Base-by-base conservation (phyloP, 1,284 basidiomycete species). In the Xerocomus nothofagi region DNA sequence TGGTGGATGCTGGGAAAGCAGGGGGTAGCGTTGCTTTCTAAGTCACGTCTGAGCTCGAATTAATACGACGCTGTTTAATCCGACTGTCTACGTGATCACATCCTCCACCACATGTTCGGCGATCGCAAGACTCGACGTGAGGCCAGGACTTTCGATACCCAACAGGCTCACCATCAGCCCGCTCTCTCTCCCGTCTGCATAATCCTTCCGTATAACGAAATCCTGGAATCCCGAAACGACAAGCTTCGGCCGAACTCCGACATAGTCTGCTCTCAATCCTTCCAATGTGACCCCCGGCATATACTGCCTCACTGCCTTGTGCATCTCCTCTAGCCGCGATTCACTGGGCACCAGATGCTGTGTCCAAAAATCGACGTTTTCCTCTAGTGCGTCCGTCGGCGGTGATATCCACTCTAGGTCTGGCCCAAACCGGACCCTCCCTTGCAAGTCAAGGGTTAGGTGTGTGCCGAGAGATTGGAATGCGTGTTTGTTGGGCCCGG, bases 391-490 rank as follows among this genome's bases (percentile, higher is more conserved):
- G 15, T 67, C 62, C 9, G 56, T 36, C 50, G 77, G 75, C 1
- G 82, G 79, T 6, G 79, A 77, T 61, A 98, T 76, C 84, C 91
- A 93, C 65, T 98, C 88, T 8, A 95, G 78, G 63, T 98, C 94
- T 3, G 96, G 97, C 0, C 96, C 96, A 66, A 99, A 99, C 21
- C 84, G 82, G 44, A 99, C 78, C 58, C 91, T 89, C 0, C 92
- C 91, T 46, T 89, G 80, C 51, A 99, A 67, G 68, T 96, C 92
- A 36, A 99, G 73, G 7, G 93, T 97, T 26, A 95, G 75, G 72
- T 97, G 94, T 10, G 93, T 95, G 3, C 94, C 94, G 10, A 97
- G 75, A 3, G 88, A 88, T 51, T 87, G 82, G 66, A 91, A 90
- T 6, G 78, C 78, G 53, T 86, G 79, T 3, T 71, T 74, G 50